Percentiles rank a stretch among this genome's conserved stretches.
phyloP scores from a whole-genome alignment of 2,329 filamentous ascomycete species.

The Talaromyces marneffei region DNA sequence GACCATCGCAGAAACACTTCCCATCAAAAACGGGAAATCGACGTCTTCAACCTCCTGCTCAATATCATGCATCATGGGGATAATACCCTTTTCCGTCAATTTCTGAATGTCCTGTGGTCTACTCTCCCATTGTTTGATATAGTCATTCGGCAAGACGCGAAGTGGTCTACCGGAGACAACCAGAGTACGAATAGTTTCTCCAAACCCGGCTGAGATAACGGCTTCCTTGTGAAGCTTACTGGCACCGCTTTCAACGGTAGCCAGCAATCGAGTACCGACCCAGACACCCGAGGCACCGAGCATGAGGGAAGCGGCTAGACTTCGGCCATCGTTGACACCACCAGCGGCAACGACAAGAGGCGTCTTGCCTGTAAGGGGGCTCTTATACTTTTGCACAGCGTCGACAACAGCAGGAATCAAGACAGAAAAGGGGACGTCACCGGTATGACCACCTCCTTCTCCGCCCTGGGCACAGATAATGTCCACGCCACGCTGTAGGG shows the following conservation, averaged over 20 bases:
- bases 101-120: conserved; percentile 67
- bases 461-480: conserved; percentile 88
- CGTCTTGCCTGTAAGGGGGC: conserved; percentile 61
- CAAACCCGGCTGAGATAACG: conserved; percentile 71
- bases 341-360: conserved; percentile 85
- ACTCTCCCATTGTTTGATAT: conserved; percentile 74
- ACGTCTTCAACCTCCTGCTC: conserved; percentile 78
- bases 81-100: conserved; percentile 68
- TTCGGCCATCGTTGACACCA: conserved; percentile 76
- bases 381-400: conserved; percentile 66
- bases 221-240: conserved; percentile 76
- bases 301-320: conserved; percentile 75
- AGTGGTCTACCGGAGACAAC: conserved; percentile 77
- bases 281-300: conserved; percentile 84
- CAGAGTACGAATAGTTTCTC: conserved; percentile 75
- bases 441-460: conserved; percentile 90
- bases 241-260: conserved; percentile 72
- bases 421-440: conserved; percentile 78
- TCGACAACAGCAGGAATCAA: conserved; percentile 84
- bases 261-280: conserved; percentile 92
- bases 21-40: conserved; percentile 87
- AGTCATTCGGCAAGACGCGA: conserved; percentile 75
- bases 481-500: conserved; percentile 78
- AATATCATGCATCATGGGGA: conserved; percentile 77
- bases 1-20: conserved; percentile 80